Evolutionary conservation across 2,329 filamentous ascomycete genomes (phyloP), one percentile per base, ranked within the genome.

Genomic region (Apiospora pterosperma): DNA sequence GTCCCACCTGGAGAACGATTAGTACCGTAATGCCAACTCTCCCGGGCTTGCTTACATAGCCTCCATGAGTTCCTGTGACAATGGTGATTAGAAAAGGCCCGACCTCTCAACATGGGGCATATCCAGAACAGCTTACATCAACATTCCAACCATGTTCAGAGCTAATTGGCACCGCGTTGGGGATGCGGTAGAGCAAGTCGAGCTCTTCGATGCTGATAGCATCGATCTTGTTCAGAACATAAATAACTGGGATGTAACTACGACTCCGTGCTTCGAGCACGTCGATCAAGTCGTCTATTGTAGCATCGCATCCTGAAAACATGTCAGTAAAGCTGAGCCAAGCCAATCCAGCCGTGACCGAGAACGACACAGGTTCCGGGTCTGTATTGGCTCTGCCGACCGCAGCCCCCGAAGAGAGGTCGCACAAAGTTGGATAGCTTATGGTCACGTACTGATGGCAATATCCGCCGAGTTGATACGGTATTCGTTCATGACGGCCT

Each of bases 141-240:
- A 99, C 81, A 79, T 99, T 99, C 96, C 96, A 99, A 64, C 96
- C 96, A 76, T 95, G 91, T 80, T 99, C 96, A 36, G 95, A 96
- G 76, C 94, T 97, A 80, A 99, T 98, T 34, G 96, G 96, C 66
- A 96, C 96, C 16, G 96, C 93, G 76, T 98, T 97, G 60, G 96
- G 96, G 70, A 99, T 99, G 48, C 95, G 90, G 81, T 99, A 98
- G 34, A 99, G 85, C 67, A 99, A 82, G 79, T 99, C 96, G 67
- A 99, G 85, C 80, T 99, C 96, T 80, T 99, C 95, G 71, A 99
- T 98, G 62, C 92, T 95, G 77, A 99, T 98, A 63, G 94, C 89
- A 79, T 99, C 96, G 71, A 99, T 99, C 84, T 99, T 99, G 87
- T 99, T 99, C 73, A 99, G 85, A 48, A 96, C 96, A 81, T 99